Evolutionary conservation across 495 filamentous ascomycete genomes (phyloP).

Genomic region (Cercophora newfieldiana): DNA sequence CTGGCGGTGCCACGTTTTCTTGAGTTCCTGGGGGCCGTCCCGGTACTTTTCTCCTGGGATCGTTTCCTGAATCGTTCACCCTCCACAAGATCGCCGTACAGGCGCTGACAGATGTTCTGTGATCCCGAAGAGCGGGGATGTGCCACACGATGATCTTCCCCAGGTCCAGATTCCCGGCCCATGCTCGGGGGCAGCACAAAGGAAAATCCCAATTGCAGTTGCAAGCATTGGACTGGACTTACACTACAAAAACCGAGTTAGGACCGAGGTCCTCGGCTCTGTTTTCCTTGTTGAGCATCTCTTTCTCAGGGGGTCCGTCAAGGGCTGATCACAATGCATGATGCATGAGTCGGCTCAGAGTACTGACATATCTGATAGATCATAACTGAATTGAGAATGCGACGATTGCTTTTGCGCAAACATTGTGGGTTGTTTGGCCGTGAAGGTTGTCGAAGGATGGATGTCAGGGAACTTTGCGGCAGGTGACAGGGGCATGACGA

Average conservation of each 20-base stretch:
- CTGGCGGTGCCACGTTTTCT: neutral
- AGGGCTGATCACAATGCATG: neutral
- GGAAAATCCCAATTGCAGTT: neutral
- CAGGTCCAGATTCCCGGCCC: neutral
- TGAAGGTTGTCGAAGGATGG: neutral
- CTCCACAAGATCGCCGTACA: neutral
- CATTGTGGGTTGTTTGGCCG: neutral
- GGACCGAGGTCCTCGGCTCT: neutral
- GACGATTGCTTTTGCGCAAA: neutral
- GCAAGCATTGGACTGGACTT: no score
- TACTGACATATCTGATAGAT: neutral
- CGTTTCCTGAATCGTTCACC: no score
- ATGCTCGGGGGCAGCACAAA: neutral
- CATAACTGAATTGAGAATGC: neutral
- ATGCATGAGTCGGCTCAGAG: neutral
- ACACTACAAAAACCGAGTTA: neutral
- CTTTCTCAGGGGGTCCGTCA: neutral
- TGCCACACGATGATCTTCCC: neutral
- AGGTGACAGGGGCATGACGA: neutral
- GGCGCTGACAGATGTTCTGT: neutral
- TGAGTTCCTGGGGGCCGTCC: neutral
- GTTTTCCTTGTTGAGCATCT: neutral
- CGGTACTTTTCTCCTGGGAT: neutral
- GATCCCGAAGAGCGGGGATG: neutral
- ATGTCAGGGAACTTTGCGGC: neutral